phyloP scores from a whole-genome alignment of 176 grass and related monocot genomes.

The Tillandsia fasciculata region DNA sequence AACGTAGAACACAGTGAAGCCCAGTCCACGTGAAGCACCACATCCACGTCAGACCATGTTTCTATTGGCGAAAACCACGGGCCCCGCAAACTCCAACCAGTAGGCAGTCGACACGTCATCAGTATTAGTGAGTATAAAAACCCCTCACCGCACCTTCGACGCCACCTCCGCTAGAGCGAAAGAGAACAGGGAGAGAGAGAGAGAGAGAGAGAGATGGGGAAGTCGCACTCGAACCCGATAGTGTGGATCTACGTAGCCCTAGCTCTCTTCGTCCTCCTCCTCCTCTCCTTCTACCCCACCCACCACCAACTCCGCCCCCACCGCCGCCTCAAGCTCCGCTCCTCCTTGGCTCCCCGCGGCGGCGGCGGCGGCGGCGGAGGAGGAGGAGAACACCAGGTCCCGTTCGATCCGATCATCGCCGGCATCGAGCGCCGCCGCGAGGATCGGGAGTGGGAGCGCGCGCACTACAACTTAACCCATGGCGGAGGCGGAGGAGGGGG shows the following conservation, averaged over 20 bases:
- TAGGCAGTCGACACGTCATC: no score
- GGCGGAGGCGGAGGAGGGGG: background rate
- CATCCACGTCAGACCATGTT: no score
- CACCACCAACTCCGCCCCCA: slow-evolving; percentile 28
- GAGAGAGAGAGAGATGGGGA: no score
- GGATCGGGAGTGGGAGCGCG: slow-evolving; percentile 79
- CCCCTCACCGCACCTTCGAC: no score
- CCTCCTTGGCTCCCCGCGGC: slow-evolving; percentile 16
- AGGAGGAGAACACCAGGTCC: slow-evolving; percentile 29
- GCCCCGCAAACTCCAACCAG: no score
- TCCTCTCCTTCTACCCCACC: slow-evolving; percentile 35
- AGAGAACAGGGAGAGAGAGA: background rate
- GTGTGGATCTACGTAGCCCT: slow-evolving; percentile 3
- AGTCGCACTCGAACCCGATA: no score
- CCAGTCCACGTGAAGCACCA: no score
- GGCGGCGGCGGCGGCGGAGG: background rate
- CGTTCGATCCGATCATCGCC: slow-evolving; percentile 76
- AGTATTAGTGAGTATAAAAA: no score
- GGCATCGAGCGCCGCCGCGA: slow-evolving; percentile 66
- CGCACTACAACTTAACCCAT: slow-evolving; percentile 15
- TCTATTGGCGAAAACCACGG: no score
- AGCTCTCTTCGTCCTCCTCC: slow-evolving; percentile 24
- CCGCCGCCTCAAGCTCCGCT: slow-evolving; percentile 80
- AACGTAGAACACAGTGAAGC: no score
- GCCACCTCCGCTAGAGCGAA: no score